phyloP scores from a whole-genome alignment of 2,329 filamentous ascomycete genomes.

The Xylariaceae sp. region DNA sequence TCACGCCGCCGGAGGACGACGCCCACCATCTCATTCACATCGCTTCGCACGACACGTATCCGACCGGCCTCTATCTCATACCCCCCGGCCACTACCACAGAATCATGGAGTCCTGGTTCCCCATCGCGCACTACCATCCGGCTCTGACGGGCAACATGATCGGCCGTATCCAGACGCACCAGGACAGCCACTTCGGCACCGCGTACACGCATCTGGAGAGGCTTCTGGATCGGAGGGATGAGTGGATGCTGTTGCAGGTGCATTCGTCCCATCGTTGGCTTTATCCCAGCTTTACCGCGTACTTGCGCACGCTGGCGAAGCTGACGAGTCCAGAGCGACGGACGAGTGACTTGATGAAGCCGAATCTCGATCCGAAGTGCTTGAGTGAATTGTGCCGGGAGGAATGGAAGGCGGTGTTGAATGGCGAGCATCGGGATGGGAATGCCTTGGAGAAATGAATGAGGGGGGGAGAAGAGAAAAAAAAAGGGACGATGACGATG shows the following conservation, averaged over 20 bases:
- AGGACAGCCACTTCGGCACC: background rate
- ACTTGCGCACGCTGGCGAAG: conserved; percentile 5
- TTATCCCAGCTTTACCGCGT: conserved; percentile 10
- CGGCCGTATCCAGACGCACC: background rate
- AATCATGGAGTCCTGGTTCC: background rate
- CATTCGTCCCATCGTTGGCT: background rate
- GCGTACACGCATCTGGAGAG: background rate
- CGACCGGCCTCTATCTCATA: background rate
- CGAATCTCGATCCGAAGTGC: background rate
- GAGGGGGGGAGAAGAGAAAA: background rate
- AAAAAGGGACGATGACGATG: background rate
- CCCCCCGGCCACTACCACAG: background rate
- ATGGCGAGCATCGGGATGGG: too few species aligned
- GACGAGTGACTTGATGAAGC: background rate
- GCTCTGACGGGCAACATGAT: background rate
- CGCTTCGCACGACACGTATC: background rate
- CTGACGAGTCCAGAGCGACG: background rate
- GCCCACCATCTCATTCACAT: background rate
- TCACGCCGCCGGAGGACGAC: too few species aligned
- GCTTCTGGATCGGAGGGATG: background rate
- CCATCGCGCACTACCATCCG: background rate
- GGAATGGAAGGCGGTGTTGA: conserved; percentile 2
- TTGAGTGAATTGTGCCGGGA: background rate
- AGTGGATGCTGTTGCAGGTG: conserved; percentile 7
- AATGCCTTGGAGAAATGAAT: background rate